phyloP scores from a whole-genome alignment of 495 filamentous ascomycete genomes.

The Tuber umbilicatum region DNA sequence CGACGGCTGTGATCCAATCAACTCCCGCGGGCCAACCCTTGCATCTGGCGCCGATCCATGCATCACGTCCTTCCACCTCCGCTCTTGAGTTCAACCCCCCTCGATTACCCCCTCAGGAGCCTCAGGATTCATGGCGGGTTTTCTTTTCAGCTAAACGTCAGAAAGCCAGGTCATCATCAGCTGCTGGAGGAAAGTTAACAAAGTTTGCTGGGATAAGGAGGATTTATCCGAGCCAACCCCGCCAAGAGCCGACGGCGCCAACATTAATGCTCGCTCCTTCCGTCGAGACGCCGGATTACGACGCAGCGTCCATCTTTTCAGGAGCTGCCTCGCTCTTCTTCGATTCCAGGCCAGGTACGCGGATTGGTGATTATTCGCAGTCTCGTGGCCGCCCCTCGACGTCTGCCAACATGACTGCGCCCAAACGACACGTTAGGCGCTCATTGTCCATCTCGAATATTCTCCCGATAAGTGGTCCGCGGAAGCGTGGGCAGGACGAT shows the following conservation, averaged over 20 bases:
- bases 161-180: conserved; percentile 27
- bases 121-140: conserved; percentile 39
- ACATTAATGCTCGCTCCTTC: conserved; percentile 39
- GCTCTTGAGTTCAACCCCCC: conserved; percentile 24
- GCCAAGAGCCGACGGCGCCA: conserved; percentile 26
- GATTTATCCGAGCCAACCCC: conserved; percentile 39
- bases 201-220: conserved; percentile 38
- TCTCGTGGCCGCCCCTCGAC: conserved; percentile 16
- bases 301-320: conserved; percentile 33
- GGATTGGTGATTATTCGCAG: conserved; percentile 30
- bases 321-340: conserved; percentile 34
- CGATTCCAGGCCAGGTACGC: conserved; percentile 35
- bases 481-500: conserved; percentile 15
- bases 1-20: conserved; percentile 38
- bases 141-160: conserved; percentile 41
- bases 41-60: conserved; percentile 36
- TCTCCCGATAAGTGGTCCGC: conserved; percentile 7
- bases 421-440: conserved; percentile 21
- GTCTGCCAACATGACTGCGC: conserved; percentile 18
- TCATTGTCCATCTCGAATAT: conserved; percentile 39
- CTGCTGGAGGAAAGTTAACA: conserved; percentile 32
- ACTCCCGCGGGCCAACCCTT: conserved; percentile 26
- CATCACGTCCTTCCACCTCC: conserved; percentile 38
- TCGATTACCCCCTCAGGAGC: conserved; percentile 17
- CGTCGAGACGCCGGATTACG: conserved; percentile 33